Conservation (phyloP, 2,329 filamentous ascomycete species). For the Clarireedia hainanense region DNA sequence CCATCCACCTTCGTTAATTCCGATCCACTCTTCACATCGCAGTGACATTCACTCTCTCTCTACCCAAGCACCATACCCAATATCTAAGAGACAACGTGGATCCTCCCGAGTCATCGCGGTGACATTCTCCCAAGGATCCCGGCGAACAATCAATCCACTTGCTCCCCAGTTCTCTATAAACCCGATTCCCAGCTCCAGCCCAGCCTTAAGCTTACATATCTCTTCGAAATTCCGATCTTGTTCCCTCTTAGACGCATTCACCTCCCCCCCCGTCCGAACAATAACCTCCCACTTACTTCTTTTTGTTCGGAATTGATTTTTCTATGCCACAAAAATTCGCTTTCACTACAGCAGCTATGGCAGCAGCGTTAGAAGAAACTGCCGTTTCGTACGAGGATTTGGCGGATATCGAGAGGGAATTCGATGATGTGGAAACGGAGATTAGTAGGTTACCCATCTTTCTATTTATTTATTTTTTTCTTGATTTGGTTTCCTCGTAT, state of each 20-base stretch:
- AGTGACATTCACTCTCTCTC: too few relatives aligned
- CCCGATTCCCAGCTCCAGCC: too few relatives aligned
- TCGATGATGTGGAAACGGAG: conserved; percentile 74
- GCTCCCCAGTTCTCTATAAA: too few relatives aligned
- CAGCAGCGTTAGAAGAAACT: conserved; percentile 33
- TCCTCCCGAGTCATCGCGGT: too few relatives aligned
- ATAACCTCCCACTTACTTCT: too few relatives aligned
- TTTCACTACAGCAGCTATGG: conserved; percentile 27
- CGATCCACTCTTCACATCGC: too few relatives aligned
- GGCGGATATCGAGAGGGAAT: conserved; percentile 71
- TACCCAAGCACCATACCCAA: too few relatives aligned
- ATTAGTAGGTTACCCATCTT: conserved; percentile 48
- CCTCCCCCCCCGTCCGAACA: background rate
- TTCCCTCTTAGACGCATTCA: background rate
- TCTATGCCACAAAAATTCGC: conserved; percentile 23
- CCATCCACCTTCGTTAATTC: too few relatives aligned
- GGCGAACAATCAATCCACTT: too few relatives aligned
- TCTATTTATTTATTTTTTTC: conserved; percentile 29
- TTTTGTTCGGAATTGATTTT: background rate
- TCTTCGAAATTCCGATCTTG: background rate
- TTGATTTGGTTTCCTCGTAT: background rate
- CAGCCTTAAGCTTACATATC: too few relatives aligned
- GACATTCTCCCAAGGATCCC: too few relatives aligned
- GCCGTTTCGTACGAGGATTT: conserved; percentile 67
- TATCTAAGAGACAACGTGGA: too few relatives aligned